phyloP scores from a whole-genome alignment of 129 eudicot species.

The Artemisia tridentata region DNA sequence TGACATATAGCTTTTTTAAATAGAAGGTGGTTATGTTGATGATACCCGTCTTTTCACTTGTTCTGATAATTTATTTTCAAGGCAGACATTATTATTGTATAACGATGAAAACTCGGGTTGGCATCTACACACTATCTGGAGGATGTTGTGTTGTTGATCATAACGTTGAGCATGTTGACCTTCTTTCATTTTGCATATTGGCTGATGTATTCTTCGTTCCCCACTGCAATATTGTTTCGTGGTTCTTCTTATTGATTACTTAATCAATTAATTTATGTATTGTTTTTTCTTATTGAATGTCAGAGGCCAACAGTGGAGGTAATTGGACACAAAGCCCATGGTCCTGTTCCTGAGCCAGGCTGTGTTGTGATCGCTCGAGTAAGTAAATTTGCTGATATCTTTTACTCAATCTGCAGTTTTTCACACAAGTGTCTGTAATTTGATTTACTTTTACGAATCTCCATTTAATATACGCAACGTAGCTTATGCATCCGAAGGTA shows the following conservation, averaged over 20 bases:
- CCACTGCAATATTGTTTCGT: background rate
- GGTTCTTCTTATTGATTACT: conserved; percentile 11
- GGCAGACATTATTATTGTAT: no score
- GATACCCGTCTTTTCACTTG: no score
- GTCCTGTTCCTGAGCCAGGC: conserved; percentile 93
- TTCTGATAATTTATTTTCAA: no score
- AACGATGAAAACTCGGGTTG: no score
- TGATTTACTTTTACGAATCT: no score
- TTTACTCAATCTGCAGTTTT: no score
- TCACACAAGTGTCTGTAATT: no score
- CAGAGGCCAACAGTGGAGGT: conserved; percentile 90
- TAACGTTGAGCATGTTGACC: conserved; percentile 6
- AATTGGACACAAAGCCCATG: conserved; percentile 93
- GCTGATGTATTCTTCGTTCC: conserved; percentile 13
- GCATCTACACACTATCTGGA: background rate
- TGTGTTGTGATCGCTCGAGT: conserved; percentile 78
- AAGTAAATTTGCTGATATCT: conserved; percentile 30
- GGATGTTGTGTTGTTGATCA: background rate
- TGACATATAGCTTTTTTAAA: no score
- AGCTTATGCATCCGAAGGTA: no score
- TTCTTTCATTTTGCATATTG: background rate
- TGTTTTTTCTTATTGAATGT: background rate
- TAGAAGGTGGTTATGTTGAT: no score
- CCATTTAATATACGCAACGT: no score
- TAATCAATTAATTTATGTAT: background rate